Conservation (phyloP, 164 flowering plant genomes). For the Vitis rupestris region DNA sequence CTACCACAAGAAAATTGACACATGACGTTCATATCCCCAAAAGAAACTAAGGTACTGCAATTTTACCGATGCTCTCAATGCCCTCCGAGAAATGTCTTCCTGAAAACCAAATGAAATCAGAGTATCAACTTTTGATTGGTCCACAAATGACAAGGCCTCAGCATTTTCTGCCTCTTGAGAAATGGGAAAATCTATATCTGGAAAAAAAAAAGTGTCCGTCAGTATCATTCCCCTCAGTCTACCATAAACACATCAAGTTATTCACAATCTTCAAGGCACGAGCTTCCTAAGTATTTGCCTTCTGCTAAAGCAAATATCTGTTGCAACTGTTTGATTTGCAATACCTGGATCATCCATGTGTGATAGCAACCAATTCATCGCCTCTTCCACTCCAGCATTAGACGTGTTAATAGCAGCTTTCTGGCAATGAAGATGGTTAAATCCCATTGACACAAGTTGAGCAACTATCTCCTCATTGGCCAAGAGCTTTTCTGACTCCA, state of each 20-base stretch:
- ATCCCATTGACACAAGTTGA: constrained; percentile 92
- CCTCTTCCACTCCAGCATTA: constrained; percentile 91
- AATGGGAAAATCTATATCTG: constrained; percentile 88
- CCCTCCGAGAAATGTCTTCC: constrained; percentile 77
- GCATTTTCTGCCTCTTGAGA: constrained; percentile 34
- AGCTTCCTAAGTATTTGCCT: no score
- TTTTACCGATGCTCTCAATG: constrained; percentile 77
- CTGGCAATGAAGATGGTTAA: constrained; percentile 73
- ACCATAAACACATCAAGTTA: background rate
- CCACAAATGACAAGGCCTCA: constrained; percentile 35
- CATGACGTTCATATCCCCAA: background rate
- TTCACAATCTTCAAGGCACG: no score
- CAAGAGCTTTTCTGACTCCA: constrained; percentile 34
- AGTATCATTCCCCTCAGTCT: background rate
- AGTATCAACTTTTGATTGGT: constrained; percentile 73
- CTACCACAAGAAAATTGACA: background rate
- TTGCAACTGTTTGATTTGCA: background rate
- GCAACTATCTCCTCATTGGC: constrained; percentile 80
- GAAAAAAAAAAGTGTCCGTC: background rate
- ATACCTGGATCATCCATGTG: constrained; percentile 98
- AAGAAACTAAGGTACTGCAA: background rate
- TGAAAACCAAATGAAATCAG: constrained; percentile 87
- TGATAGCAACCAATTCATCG: constrained; percentile 96
- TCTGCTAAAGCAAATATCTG: no score
- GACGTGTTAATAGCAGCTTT: constrained; percentile 90